A percentile compares a stretch with the other conserved stretches of the same genome.
Conservation (phyloP, 768 basidiomycete species). For the Hygrophoropsis aurantiaca region DNA sequence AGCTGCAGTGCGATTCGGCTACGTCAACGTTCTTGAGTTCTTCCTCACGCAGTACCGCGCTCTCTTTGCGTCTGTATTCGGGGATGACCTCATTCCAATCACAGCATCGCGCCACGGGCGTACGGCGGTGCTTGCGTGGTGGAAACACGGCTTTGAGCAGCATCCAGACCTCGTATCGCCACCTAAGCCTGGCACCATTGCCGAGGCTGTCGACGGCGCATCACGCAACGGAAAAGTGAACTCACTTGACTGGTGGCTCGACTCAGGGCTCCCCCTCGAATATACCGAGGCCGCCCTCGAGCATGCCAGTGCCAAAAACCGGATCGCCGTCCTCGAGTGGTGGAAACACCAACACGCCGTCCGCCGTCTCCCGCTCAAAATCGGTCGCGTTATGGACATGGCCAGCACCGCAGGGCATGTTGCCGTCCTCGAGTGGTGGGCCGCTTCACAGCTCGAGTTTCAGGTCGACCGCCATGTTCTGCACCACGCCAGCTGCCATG, state of each 20-base stretch:
- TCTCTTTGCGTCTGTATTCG: slow-evolving; percentile 65
- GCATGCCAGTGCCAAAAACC: slow-evolving; percentile 75
- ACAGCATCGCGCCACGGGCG: slow-evolving; percentile 79
- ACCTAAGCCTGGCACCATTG: slow-evolving; percentile 53
- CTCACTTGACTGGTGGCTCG: slow-evolving; percentile 81
- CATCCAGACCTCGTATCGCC: slow-evolving; percentile 59
- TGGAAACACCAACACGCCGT: slow-evolving; percentile 64
- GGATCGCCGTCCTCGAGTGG: slow-evolving; percentile 78
- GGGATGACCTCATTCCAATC: slow-evolving; percentile 69
- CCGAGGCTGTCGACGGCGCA: slow-evolving; percentile 76
- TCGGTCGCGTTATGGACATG: slow-evolving; percentile 84
- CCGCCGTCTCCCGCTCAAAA: slow-evolving; percentile 62
- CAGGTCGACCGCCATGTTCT: slow-evolving; percentile 79
- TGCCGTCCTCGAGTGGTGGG: slow-evolving; percentile 83
- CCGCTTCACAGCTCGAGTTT: slow-evolving; percentile 69
- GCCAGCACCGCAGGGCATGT: slow-evolving; percentile 79
- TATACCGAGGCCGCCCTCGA: slow-evolving; percentile 82
- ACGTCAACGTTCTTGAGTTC: slow-evolving; percentile 73
- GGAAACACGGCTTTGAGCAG: slow-evolving; percentile 64
- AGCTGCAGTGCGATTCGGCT: slow-evolving; percentile 68
- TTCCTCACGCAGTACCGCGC: slow-evolving; percentile 64
- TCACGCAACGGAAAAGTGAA: slow-evolving; percentile 73
- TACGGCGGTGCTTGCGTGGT: slow-evolving; percentile 75
- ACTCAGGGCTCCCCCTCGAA: slow-evolving; percentile 62
- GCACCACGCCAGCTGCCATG: slow-evolving; percentile 76